These are phyloP conservation scores for Chaetomium fimeti DNA, from an alignment of 495 filamentous ascomycete species.

Conservation along the genomic window DNA sequence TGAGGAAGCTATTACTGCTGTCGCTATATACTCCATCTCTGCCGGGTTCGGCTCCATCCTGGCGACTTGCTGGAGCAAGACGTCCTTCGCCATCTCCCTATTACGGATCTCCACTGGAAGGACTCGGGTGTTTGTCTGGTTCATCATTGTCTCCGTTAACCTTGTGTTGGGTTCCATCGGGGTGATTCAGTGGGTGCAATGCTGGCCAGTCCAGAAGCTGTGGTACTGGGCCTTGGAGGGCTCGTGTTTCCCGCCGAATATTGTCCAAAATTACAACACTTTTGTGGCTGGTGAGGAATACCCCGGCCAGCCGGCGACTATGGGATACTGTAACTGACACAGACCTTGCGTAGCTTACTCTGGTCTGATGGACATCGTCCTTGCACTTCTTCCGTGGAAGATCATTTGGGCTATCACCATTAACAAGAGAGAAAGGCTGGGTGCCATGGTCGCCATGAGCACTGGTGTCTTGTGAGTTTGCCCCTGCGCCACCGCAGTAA, in stretches of 20 bases:
- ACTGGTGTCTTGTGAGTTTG: conserved; percentile 25
- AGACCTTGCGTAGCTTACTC: conserved; percentile 6
- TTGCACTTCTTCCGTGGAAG: conserved; percentile 32
- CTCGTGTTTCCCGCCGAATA: background rate
- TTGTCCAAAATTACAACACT: conserved; percentile 8
- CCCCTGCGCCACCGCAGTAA: background rate
- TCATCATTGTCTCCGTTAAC: conserved; percentile 32
- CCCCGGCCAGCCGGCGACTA: background rate
- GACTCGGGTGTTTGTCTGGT: conserved; percentile 19
- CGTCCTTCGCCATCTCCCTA: conserved; percentile 19
- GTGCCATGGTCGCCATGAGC: conserved; percentile 31
- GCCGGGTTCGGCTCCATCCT: conserved; percentile 23
- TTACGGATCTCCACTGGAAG: conserved; percentile 17
- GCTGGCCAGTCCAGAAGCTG: conserved; percentile 16
- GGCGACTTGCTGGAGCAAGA: conserved; percentile 24
- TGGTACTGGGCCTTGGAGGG: conserved; percentile 11
- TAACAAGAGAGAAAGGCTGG: conserved; percentile 32
- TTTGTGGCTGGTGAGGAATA: conserved; percentile 20
- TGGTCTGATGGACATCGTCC: conserved; percentile 23
- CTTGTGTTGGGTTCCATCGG: conserved; percentile 25
- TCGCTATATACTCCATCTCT: background rate
- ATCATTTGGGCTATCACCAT: conserved; percentile 30
- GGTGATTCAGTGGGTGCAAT: conserved; percentile 27
- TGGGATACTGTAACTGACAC: background rate
- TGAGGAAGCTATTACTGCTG: background rate